Percentiles rank a stretch among this genome's conserved stretches.
These are phyloP conservation scores for Candolleomyces eurysporus DNA, from an alignment of 768 basidiomycete species.

Conservation along the genomic window DNA sequence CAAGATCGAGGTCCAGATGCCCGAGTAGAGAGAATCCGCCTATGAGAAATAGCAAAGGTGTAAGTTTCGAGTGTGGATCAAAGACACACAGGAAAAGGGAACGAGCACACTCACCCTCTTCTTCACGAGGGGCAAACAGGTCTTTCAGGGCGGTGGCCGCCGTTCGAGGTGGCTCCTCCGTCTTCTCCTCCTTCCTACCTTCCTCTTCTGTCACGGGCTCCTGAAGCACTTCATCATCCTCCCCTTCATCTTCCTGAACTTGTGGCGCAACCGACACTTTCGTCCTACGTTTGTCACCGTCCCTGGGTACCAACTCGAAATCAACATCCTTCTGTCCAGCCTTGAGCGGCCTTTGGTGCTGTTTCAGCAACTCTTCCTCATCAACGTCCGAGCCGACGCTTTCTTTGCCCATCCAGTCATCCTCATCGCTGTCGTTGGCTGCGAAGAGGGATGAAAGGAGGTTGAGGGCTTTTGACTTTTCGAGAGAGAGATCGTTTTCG, in stretches of 20 bases:
- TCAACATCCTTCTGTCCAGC: constrained; percentile 26
- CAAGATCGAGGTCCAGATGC: constrained; percentile 72
- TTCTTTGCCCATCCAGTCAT: constrained; percentile 62
- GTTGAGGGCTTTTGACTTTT: constrained; percentile 45
- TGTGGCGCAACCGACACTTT: neutral
- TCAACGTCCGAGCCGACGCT: constrained; percentile 58
- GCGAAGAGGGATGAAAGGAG: constrained; percentile 56
- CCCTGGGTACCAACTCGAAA: constrained; percentile 35
- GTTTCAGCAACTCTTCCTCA: constrained; percentile 31
- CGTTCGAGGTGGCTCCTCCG: constrained; percentile 11
- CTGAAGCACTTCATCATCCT: constrained; percentile 4
- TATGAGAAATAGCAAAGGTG: constrained; percentile 18
- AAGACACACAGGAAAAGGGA: neutral
- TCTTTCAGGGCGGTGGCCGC: constrained; percentile 54
- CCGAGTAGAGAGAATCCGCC: constrained; percentile 74
- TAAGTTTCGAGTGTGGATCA: neutral
- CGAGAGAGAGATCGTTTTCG: constrained; percentile 34
- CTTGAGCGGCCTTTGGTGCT: constrained; percentile 12
- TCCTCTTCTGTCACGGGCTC: constrained; percentile 14
- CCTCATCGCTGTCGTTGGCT: constrained; percentile 32
- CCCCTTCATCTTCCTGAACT: constrained; percentile 11
- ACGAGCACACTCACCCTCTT: constrained; percentile 49
- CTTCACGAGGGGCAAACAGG: constrained; percentile 68
- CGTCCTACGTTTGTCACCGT: neutral
- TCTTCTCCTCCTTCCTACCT: constrained; percentile 7